Conservation (phyloP, 140 eudicot genomes). For the Stevia rebaudiana region DNA sequence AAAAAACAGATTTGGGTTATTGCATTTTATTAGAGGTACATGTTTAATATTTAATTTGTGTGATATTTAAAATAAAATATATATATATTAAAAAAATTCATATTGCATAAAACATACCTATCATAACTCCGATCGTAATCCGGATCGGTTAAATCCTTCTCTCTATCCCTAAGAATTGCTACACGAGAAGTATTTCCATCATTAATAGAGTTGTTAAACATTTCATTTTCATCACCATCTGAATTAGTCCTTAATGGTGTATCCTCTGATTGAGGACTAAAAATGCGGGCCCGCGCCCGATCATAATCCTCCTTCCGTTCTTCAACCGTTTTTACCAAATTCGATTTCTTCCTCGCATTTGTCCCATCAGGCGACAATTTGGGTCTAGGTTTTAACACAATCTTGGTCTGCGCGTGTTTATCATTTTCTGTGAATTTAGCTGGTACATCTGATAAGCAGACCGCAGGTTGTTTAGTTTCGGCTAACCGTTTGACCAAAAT, state of each 20-base stretch:
- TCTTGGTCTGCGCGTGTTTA: slow-evolving; percentile 54
- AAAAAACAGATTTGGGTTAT: neutral
- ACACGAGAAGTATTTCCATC: slow-evolving; percentile 68
- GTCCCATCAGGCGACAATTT: slow-evolving; percentile 45
- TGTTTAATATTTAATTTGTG: neutral
- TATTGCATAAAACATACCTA: slow-evolving; percentile 56
- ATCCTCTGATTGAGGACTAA: slow-evolving; percentile 53
- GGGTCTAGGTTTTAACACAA: slow-evolving; percentile 73
- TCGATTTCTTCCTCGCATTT: slow-evolving; percentile 49
- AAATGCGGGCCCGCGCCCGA: slow-evolving; percentile 87
- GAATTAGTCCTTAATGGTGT: slow-evolving; percentile 20
- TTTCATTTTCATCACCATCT: slow-evolving; percentile 62
- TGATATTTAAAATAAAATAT: no score
- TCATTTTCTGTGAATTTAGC: slow-evolving; percentile 57
- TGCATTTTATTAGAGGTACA: neutral
- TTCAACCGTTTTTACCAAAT: slow-evolving; percentile 59
- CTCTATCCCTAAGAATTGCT: slow-evolving; percentile 90
- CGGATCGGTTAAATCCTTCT: slow-evolving; percentile 90
- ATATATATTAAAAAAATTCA: no score
- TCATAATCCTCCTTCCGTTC: slow-evolving; percentile 98
- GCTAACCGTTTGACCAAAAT: slow-evolving; percentile 62
- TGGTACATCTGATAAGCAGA: slow-evolving; percentile 68
- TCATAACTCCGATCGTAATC: slow-evolving; percentile 95
- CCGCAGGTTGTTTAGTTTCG: slow-evolving; percentile 54
- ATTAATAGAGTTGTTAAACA: slow-evolving; percentile 20